phyloP scores from a whole-genome alignment of 2,329 filamentous ascomycete genomes.

The Trichoderma simmonsii region DNA sequence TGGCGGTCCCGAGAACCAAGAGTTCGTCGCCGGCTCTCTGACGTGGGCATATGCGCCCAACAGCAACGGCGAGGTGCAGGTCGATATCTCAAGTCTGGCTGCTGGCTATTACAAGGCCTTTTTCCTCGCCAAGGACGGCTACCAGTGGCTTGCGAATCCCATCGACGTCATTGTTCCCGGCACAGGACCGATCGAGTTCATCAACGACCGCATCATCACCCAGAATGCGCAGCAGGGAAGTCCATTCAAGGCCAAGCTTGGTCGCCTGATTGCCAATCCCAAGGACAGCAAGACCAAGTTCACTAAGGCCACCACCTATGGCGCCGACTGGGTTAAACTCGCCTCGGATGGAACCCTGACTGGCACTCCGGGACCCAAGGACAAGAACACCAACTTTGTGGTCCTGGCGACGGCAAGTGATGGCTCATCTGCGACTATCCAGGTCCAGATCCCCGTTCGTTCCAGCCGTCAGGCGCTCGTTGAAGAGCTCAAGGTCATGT shows the following conservation, averaged over 20 bases:
- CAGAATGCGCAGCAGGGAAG: constrained; percentile 38
- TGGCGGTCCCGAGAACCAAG: constrained; percentile 35
- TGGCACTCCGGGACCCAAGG: constrained; percentile 32
- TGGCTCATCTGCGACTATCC: constrained; percentile 26
- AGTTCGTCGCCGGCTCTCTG: constrained; percentile 29
- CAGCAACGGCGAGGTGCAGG: constrained; percentile 27
- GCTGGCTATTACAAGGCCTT: constrained; percentile 36
- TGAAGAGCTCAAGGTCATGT: constrained; percentile 34
- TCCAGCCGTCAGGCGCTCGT: constrained; percentile 29
- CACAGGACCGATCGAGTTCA: constrained; percentile 28
- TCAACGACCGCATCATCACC: constrained; percentile 30
- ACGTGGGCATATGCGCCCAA: constrained; percentile 35
- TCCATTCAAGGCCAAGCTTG: constrained; percentile 31
- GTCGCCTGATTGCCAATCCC: constrained; percentile 32
- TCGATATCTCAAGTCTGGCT: constrained; percentile 27
- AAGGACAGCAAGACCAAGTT: constrained; percentile 28
- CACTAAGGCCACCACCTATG: constrained; percentile 23
- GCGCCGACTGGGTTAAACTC: constrained; percentile 33
- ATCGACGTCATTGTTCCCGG: constrained; percentile 30
- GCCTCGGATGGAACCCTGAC: constrained; percentile 33
- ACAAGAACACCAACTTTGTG: constrained; percentile 24
- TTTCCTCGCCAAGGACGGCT: constrained; percentile 36
- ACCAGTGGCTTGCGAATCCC: constrained; percentile 36
- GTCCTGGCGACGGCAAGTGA: constrained; percentile 30
- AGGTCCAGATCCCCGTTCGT: constrained; percentile 34